Conservation (phyloP, 208 protist species). For the Sergeia podlipaevii region DNA sequence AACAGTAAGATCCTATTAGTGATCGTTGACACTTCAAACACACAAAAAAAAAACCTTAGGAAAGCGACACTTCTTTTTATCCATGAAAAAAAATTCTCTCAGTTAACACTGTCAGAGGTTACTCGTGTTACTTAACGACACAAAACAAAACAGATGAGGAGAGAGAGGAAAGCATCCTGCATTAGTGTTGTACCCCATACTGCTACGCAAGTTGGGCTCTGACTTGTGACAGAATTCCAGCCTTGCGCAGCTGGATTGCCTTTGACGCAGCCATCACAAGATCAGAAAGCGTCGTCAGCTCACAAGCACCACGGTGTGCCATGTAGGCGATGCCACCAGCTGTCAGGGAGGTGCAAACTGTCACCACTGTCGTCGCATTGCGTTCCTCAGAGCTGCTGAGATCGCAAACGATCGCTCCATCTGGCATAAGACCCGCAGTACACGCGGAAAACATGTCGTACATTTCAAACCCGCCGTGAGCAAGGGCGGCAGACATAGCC, state of each 20-base stretch:
- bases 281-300: conserved; percentile 51
- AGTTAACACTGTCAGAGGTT: too few relatives aligned
- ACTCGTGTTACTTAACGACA: conserved; percentile 3
- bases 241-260: conserved; percentile 35
- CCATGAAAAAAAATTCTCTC: too few relatives aligned
- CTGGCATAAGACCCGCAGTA: conserved; percentile 41
- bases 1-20: too few relatives aligned
- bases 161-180: too few relatives aligned
- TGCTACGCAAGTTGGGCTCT: conserved; percentile 9
- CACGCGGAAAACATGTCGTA: conserved; percentile 72
- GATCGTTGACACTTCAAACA: too few relatives aligned
- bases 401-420: conserved; percentile 58
- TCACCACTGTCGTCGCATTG: conserved; percentile 28
- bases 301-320: conserved; percentile 52
- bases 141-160: too few relatives aligned
- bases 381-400: conserved; percentile 39
- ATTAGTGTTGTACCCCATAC: too few relatives aligned
- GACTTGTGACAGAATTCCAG: conserved; percentile 43
- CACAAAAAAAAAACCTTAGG: too few relatives aligned
- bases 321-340: conserved; percentile 51
- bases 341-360: conserved; percentile 43
- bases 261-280: conserved; percentile 44
- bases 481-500: conserved; percentile 58
- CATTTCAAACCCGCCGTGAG: conserved; percentile 59
- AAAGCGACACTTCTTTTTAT: too few relatives aligned